Percentiles rank a stretch among this genome's conserved stretches.
Conservation (phyloP, 257 asterid genomes). For the Solanum sitiens region DNA sequence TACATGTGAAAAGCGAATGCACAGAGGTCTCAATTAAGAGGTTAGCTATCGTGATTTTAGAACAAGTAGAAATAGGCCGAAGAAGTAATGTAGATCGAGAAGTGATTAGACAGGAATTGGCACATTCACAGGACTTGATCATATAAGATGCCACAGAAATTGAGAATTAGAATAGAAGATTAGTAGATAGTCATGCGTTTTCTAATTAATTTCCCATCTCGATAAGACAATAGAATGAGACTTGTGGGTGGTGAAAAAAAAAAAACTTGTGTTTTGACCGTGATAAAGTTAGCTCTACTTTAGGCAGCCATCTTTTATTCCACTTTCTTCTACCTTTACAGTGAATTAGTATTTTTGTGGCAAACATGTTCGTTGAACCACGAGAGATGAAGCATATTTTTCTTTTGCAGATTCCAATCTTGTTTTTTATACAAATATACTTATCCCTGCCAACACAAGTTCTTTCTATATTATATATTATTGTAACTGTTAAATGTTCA, state of each 20-base stretch:
- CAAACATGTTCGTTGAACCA: slow-evolving; percentile 1
- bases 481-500: background rate
- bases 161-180: accelerated
- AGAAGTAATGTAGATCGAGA: too few relatives aligned
- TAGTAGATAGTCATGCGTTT: too few relatives aligned
- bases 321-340: background rate
- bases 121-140: background rate
- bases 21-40: too few relatives aligned
- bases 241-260: background rate
- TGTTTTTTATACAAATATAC: background rate
- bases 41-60: too few relatives aligned
- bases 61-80: too few relatives aligned
- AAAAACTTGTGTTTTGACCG: background rate
- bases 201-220: background rate
- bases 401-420: background rate
- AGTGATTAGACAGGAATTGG: too few relatives aligned
- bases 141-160: too few relatives aligned
- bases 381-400: background rate
- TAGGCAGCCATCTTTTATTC: background rate
- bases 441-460: background rate
- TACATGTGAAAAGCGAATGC: background rate
- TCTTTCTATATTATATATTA: background rate
- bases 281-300: background rate
- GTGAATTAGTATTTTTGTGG: background rate
- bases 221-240: background rate